phyloP scores from a whole-genome alignment of 768 basidiomycete species.

The Kwoniella dejecticola region DNA sequence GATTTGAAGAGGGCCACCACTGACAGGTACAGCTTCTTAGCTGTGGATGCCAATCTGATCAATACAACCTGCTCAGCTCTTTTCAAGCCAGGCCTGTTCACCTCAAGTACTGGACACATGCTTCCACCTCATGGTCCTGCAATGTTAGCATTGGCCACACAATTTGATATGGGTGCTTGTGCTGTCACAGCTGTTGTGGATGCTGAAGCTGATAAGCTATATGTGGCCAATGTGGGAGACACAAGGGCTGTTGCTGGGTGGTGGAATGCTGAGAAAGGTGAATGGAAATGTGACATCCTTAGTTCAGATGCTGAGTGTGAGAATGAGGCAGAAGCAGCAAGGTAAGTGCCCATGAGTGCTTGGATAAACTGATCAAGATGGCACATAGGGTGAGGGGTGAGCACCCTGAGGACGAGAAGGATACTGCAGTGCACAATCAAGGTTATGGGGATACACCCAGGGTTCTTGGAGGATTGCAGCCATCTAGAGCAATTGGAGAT shows the following conservation, averaged over 20 bases:
- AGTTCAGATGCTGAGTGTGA: conserved; percentile 91
- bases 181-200: conserved; percentile 85
- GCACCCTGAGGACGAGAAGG: conserved; percentile 34
- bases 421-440: conserved; percentile 16
- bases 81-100: not conserved
- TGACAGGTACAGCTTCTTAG: conserved; percentile 66
- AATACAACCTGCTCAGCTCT: conserved; percentile 73
- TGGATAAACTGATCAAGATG: not conserved
- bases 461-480: conserved; percentile 26
- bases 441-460: conserved; percentile 16
- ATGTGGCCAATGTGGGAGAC: conserved; percentile 88
- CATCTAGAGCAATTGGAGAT: conserved; percentile 41
- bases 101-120: not conserved
- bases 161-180: conserved; percentile 81
- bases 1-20: not conserved
- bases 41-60: conserved; percentile 77
- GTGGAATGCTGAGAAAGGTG: conserved; percentile 59
- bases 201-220: conserved; percentile 73
- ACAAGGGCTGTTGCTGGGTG: conserved; percentile 90
- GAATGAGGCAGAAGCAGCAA: conserved; percentile 77
- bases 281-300: conserved; percentile 86
- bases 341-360: conserved; percentile 60
- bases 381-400: conserved; percentile 23
- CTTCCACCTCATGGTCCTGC: conserved; percentile 15
- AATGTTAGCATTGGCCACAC: conserved; percentile 67